phyloP scores from a whole-genome alignment of 257 asterid species.

The Nicotiana tabacum region DNA sequence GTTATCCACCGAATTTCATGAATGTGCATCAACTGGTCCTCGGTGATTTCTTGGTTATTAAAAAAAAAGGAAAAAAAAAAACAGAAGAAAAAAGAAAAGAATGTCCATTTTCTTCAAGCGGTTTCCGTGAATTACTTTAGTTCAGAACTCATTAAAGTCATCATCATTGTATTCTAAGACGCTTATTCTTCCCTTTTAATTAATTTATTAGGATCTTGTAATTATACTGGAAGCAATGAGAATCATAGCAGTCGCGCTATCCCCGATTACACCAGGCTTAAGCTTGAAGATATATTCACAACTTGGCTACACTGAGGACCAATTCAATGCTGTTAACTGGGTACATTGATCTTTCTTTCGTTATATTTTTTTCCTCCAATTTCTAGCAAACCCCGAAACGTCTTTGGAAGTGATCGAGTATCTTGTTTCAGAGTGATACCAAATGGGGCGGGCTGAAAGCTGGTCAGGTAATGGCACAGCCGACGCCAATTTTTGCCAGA shows the following conservation, averaged over 20 bases:
- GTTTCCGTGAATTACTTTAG: neutral
- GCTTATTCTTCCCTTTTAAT: neutral
- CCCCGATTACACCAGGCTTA: conserved; percentile 80
- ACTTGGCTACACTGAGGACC: conserved; percentile 81
- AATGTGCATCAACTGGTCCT: no score
- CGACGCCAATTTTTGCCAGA: conserved; percentile 72
- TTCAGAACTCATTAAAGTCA: neutral
- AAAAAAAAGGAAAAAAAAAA: no score
- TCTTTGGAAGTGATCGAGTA: neutral
- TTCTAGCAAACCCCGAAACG: neutral
- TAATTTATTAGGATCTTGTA: conserved; percentile 58
- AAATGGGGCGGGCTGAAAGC: conserved; percentile 85
- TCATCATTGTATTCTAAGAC: neutral
- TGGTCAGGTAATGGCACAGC: conserved; percentile 68
- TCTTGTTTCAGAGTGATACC: conserved; percentile 58
- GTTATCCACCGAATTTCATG: no score
- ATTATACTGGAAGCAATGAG: conserved; percentile 72
- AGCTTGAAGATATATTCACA: conserved; percentile 66
- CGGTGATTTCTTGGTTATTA: neutral
- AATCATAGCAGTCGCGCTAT: conserved; percentile 71
- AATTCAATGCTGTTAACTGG: conserved; percentile 70
- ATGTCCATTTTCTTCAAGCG: neutral
- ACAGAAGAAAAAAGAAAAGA: no score
- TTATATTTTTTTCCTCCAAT: neutral
- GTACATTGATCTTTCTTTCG: conserved; percentile 35